These are phyloP conservation scores for Stylosanthes scabra DNA, from an alignment of 331 rosid species.

Conservation along the genomic window DNA sequence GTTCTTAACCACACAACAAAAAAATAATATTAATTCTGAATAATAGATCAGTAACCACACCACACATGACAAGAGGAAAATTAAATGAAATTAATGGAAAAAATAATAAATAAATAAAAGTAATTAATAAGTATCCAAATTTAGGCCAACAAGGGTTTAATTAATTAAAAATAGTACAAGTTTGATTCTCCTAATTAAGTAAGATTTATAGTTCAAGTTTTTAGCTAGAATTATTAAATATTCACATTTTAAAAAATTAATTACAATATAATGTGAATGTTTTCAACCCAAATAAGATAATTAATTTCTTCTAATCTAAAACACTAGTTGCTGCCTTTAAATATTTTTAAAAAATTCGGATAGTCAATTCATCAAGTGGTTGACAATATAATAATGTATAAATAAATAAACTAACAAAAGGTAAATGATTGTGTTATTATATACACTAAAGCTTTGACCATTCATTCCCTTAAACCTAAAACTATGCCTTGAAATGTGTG, in stretches of 20 bases:
- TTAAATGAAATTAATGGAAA: background rate
- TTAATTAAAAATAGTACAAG: too few species aligned
- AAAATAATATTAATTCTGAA: slow-evolving; percentile 37
- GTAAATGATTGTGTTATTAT: slow-evolving; percentile 39
- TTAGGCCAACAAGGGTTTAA: too few species aligned
- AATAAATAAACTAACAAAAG: slow-evolving; percentile 21
- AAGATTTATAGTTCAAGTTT: too few species aligned
- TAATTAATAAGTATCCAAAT: too few species aligned
- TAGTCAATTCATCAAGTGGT: slow-evolving; percentile 44
- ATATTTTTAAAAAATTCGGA: slow-evolving; percentile 13
- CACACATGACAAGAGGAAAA: slow-evolving; percentile 8
- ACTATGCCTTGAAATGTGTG: slow-evolving; percentile 66
- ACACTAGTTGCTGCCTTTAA: too few species aligned
- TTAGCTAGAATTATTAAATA: too few species aligned
- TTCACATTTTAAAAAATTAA: too few species aligned
- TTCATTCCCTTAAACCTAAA: slow-evolving; percentile 68
- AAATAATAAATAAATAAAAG: too few species aligned
- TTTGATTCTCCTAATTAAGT: too few species aligned
- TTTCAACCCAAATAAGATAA: too few species aligned
- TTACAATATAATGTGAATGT: too few species aligned
- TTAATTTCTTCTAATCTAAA: too few species aligned
- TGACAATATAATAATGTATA: slow-evolving; percentile 50
- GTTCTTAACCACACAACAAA: slow-evolving; percentile 32
- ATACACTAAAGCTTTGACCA: slow-evolving; percentile 47
- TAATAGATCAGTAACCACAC: slow-evolving; percentile 40